Evolutionary conservation across 1,139 yeast genomes (phyloP), one percentile per base, ranked within the genome.

Genomic region (Candida buenavistaensis): DNA sequence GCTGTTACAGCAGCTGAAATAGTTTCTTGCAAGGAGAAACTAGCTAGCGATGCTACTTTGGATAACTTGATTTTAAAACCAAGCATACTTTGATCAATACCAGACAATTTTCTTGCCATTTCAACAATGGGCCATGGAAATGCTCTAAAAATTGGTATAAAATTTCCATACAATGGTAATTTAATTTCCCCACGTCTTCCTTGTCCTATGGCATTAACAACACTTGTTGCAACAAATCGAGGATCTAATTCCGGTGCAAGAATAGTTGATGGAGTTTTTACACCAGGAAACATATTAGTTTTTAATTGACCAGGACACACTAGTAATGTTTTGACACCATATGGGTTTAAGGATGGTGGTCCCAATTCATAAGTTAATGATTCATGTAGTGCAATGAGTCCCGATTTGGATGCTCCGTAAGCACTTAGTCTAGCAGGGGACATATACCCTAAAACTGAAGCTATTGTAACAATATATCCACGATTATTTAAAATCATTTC

Each of bases 401-500:
- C 97, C 0, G 95, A 82, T 56, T 90, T 90, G 6, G 95, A 77
- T 0, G 97, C 96, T 0, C 96, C 96, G 50, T 90, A 90, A 0
- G 86, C 86, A 46, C 85, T 76, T 37, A 87, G 64, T 22, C 82
- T 65, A 5, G 96, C 92, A 0, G 97, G 97, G 0, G 95, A 75
- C 68, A 85, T 71, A 44, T 83, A 81, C 0, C 96, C 97, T 37
- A 90, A 64, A 0, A 87, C 87, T 0, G 96, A 86, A 0, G 92
- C 88, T 23, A 90, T 66, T 3, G 90, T 85, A 19, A 90, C 78
- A 12, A 92, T 71, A 52, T 82, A 86, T 0, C 97, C 96, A 27
- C 94, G 64, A 36, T 70, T 65, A 13, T 55, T 44, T n/a, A 48
- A 53, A 3, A 84, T 44, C 94, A 90, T 86, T 26, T 63, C 77